Base-by-base conservation (phyloP, 139 green algal genomes). In the Astrephomene gubernaculifera region DNA sequence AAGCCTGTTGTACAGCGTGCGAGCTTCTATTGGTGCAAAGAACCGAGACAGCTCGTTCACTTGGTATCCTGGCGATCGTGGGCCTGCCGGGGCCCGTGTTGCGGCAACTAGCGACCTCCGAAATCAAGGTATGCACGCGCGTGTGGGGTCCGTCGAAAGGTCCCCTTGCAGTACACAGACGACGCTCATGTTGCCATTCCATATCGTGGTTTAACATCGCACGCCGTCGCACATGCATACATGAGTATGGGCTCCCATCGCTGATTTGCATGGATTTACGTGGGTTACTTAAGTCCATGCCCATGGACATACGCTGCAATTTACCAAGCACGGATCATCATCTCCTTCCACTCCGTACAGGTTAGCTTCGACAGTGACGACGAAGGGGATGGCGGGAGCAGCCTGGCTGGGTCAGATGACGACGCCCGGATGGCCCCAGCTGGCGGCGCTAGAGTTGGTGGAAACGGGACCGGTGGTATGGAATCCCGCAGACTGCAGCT, bases 31-130 rank as follows among this genome's bases (percentile, higher is more conserved):
- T 88, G 38, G 73, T 88, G 64, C 74, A 80, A n/a, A 24, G 27
- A 22, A 53, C 82, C 31, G 83, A 88, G 83, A 6, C 6, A 31
- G 74, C 73, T 25, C 71, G 83, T 6, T 52, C 84, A 63, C 33
- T 63, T 19, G 78, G 78, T 38, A 45, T 83, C 10, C 54, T 84
- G 73, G 73, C 73, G 24, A 71, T 88, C 49, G n/a, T 85, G 12
- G 83, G 74, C 17, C 67, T 88, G 74, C 83, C 83, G 6, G 83
- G 83, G 17, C 83, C 83, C 33, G 57, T 88, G 14, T 74, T 88
- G 4, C 49, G 73, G 12, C 65, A 79, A n/a, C 36, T 88, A 45
- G 35, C 61, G 1, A 79, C 45, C 27, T 57, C 43, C 10, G 61
- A 67, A 17, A 53, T 39, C 27, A 87, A 71, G 82, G 71, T 87